Percentiles rank a stretch among this genome's conserved stretches.
Conservation (phyloP, 2,329 filamentous ascomycete species). For the Penicillium frequentans region DNA sequence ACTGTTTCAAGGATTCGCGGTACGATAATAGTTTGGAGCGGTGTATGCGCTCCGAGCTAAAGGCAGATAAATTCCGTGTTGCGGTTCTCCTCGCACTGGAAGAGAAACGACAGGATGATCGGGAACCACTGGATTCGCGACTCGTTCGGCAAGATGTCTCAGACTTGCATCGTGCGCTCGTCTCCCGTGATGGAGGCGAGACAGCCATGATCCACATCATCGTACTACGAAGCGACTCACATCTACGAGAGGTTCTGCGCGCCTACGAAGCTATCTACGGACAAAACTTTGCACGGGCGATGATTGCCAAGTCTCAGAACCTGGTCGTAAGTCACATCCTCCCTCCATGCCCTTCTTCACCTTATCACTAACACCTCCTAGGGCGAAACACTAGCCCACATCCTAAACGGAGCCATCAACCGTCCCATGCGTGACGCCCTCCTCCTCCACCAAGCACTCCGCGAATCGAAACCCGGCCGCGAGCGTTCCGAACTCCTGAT, state of each 20-base stretch:
- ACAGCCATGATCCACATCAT: constrained; percentile 84
- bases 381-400: constrained; percentile 92
- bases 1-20: constrained; percentile 86
- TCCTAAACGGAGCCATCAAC: constrained; percentile 96
- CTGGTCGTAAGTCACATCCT: constrained; percentile 70
- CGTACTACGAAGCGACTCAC: constrained; percentile 74
- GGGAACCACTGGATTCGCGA: constrained; percentile 62
- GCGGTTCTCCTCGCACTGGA: constrained; percentile 83
- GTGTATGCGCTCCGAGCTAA: constrained; percentile 90
- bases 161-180: constrained; percentile 67
- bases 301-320: constrained; percentile 85
- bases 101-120: constrained; percentile 79
- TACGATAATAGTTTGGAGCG: constrained; percentile 77
- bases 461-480: constrained; percentile 65
- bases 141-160: constrained; percentile 71
- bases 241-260: constrained; percentile 76
- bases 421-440: constrained; percentile 89
- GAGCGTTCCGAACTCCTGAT: constrained; percentile 86
- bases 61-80: constrained; percentile 93
- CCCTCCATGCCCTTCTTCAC: neutral
- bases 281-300: constrained; percentile 83
- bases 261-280: constrained; percentile 72
- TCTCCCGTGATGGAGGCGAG: constrained; percentile 76
- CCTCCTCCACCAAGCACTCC: constrained; percentile 85
- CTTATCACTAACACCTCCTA: constrained; percentile 39